Base-by-base conservation (phyloP, 306 rosid genomes). In the Trifolium subterraneum region DNA sequence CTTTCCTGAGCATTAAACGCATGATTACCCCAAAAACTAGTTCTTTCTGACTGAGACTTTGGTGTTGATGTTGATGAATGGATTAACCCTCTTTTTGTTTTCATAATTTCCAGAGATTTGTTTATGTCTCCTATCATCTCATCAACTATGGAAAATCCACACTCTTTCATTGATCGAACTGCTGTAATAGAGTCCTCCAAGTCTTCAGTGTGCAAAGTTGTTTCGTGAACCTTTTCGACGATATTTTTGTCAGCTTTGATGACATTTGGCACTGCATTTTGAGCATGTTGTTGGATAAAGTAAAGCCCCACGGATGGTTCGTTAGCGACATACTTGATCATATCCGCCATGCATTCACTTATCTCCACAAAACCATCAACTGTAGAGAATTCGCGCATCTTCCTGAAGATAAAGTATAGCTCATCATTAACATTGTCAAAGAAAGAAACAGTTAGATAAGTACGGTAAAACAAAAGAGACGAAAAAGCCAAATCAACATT, bases 221-320 rank as follows among this genome's bases (percentile, higher is more conserved):
- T 88, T 82, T 94, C 93, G 14, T 81, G 94, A 44, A 89, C 83
- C 80, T 81, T 91, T 20, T 81, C 81, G 22, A 58, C 80, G 5
- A 94, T 51, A 23, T 83, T 69, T 77, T 85, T 87, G 76, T 82
- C 85, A 18, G 78, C 86, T 69, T 77, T 75, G 35, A 86, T 25
- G 18, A 90, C 77, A 70, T 86, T 87, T 29, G 98, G 93, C 58
- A 87, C 94, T 19, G 92, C 90, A 65, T 87, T 91, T 73, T 90
- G 92, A 54, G 89, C 79, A 74, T 94, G 98, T 72, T 94, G 97
- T 80, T 94, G 99, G 78, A 92, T 68, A 68, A 78, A 94, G 90
- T 82, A 92, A 75, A 94, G 93, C 76, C 99, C 99, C 19, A 86
- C 86, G 15, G 97, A 92, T 10, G 97, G 99, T 85, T 94, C 97